Evolutionary conservation across 1,139 yeast species (phyloP), one percentile per base, ranked within the genome.

Genomic region (Suhomyces bribrorum): DNA sequence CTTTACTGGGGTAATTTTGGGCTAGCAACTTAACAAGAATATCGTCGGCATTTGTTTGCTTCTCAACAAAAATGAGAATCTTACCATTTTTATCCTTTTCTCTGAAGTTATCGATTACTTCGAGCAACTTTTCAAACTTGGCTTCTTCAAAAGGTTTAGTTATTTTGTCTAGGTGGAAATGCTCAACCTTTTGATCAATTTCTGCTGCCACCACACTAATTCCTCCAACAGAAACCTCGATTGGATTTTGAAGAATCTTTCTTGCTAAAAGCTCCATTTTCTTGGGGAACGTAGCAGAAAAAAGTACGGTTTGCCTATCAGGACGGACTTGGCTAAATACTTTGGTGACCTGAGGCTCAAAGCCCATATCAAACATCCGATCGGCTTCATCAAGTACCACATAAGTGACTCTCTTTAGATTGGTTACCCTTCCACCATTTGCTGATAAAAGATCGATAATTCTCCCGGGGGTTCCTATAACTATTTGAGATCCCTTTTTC

Each of bases 391-490:
- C 99, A 42, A 94, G 66, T 0, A 90, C 96, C 14, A 88, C 73
- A 58, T 83, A 89, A 0, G 96, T 83, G 3, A 86, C 80, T 30
- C 94, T 66, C 31, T 68, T 66, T 14, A 92, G 68, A 43, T 81
- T 83, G 2, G 92, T 69, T 0, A 90, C 79, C 35, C 90, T 70
- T 0, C 97, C 97, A 30, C 79, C 69, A 57, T 92, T 92, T 1
- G 95, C 86, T 1, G 95, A 83, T 20, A 94, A 64, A 31, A 94
- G 64, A 62, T 94, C 99, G 42, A 94, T 92, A 50, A 92, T 77
- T 47, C 99, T 68, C 0, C 99, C 99, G 0, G 99, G 98, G 0
- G 99, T 94, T 3, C 96, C 95, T 11, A 94, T 90, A 2, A 92
- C 69, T 7, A 94, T 74, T 46, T 90, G 90, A 7, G 83, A 81